Conservation (phyloP, 768 basidiomycete genomes). For the Chlorophyllum brunneum region DNA sequence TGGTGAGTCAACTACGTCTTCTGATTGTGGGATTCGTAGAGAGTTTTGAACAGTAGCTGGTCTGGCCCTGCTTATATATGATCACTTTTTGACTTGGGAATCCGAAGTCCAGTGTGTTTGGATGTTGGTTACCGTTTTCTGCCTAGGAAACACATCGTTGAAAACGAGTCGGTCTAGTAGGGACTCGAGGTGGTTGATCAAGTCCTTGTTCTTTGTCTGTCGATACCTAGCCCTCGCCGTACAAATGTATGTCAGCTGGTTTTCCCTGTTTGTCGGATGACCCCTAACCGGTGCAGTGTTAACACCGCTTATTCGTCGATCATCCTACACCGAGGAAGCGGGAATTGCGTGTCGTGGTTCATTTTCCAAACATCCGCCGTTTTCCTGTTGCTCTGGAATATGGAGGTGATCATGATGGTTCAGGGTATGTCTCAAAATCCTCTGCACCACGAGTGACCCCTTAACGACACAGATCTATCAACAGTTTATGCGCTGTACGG, state of each 20-base stretch:
- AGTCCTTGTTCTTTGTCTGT: background rate
- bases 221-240: background rate
- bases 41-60: constrained; percentile 5
- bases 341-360: background rate
- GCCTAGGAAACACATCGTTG: no score
- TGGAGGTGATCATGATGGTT: constrained; percentile 4
- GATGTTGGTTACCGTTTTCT: background rate
- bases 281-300: background rate
- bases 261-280: background rate
- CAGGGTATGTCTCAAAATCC: background rate
- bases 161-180: no score
- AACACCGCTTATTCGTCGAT: background rate
- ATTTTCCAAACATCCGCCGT: background rate
- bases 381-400: background rate
- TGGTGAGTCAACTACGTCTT: no score
- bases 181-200: background rate
- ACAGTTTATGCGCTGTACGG: constrained; percentile 5
- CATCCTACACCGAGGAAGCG: background rate
- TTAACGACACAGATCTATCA: background rate
- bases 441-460: background rate
- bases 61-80: background rate
- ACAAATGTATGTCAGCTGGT: background rate
- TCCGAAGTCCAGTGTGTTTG: background rate
- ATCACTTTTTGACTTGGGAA: background rate
- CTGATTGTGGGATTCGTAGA: no score